A percentile compares a stretch with the other conserved stretches of the same genome.
Evolutionary conservation across 2,329 filamentous ascomycete species (phyloP).

Genomic region (Triangularia setosa): DNA sequence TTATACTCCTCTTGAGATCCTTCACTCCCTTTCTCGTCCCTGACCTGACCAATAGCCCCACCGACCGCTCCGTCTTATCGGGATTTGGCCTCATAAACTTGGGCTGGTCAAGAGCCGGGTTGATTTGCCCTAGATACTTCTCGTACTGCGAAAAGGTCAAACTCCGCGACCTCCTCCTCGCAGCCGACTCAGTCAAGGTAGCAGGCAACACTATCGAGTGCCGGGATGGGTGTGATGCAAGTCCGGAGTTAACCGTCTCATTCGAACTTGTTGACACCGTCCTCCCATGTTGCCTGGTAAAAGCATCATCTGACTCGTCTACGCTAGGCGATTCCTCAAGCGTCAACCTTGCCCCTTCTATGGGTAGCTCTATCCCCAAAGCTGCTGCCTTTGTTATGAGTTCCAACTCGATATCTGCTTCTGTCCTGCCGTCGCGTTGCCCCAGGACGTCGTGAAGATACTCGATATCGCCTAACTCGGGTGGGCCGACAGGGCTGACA

Average conservation of each 20-base stretch:
- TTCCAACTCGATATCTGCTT: slow-evolving; percentile 37
- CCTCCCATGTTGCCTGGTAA: slow-evolving; percentile 40
- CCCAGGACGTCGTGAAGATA: slow-evolving; percentile 40
- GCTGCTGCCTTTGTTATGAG: slow-evolving; percentile 34
- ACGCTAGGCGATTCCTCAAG: slow-evolving; percentile 36
- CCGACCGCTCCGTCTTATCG: slow-evolving; percentile 27
- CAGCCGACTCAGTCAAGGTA: slow-evolving; percentile 23
- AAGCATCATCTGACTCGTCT: slow-evolving; percentile 41
- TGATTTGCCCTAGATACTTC: slow-evolving; percentile 44
- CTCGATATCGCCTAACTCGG: slow-evolving; percentile 39
- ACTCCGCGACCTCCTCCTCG: slow-evolving; percentile 34
- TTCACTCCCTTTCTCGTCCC: slow-evolving; percentile 44
- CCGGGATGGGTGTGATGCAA: slow-evolving; percentile 41
- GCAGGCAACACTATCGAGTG: slow-evolving; percentile 31
- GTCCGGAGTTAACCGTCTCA: slow-evolving; percentile 37
- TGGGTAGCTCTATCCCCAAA: slow-evolving; percentile 34
- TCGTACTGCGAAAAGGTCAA: slow-evolving; percentile 50
- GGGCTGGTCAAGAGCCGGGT: slow-evolving; percentile 41
- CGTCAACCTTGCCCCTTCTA: slow-evolving; percentile 26
- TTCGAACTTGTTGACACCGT: slow-evolving; percentile 42
- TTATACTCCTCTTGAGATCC: slow-evolving; percentile 43
- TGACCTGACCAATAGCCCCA: slow-evolving; percentile 42
- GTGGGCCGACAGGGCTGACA: slow-evolving; percentile 11
- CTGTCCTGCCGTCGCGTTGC: slow-evolving; percentile 32
- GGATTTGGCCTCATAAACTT: slow-evolving; percentile 35